These are phyloP conservation scores for Coniochaeta ligniaria DNA, from an alignment of 2,329 filamentous ascomycete genomes.

Conservation along the genomic window DNA sequence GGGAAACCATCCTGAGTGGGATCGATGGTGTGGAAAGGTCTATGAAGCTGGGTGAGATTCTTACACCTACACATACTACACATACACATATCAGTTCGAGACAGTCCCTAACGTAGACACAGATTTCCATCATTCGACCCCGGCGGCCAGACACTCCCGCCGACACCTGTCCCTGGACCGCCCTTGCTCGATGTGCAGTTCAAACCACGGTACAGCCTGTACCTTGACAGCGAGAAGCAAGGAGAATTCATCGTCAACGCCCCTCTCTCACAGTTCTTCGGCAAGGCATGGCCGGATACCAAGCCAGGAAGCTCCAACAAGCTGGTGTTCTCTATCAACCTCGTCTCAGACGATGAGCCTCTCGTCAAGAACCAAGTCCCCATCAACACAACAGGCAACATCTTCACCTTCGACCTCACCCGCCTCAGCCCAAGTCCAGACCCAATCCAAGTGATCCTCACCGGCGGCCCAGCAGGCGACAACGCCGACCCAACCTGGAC, in stretches of 20 bases:
- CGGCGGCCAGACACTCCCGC: constrained; percentile 32
- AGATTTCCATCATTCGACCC: constrained; percentile 34
- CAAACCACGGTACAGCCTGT: constrained; percentile 37
- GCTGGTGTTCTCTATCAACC: constrained; percentile 28
- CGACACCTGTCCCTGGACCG: constrained; percentile 18
- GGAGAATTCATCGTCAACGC: constrained; percentile 38
- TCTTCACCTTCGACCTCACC: constrained; percentile 29
- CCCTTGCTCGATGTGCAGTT: constrained; percentile 35
- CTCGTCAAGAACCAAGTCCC: constrained; percentile 19
- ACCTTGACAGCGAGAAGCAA: constrained; percentile 30
- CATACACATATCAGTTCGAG: too few relatives aligned
- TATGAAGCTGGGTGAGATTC: constrained; percentile 29
- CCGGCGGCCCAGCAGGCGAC: constrained; percentile 19
- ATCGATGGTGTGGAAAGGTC: constrained; percentile 39
- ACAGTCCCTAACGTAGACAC: not conserved
- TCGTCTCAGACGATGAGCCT: constrained; percentile 16
- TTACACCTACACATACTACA: too few relatives aligned
- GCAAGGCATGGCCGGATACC: constrained; percentile 25
- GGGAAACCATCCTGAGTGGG: constrained; percentile 33
- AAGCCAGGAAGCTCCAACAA: constrained; percentile 8
- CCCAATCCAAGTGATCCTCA: constrained; percentile 31
- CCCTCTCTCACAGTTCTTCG: constrained; percentile 31
- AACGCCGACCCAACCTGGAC: constrained; percentile 24
- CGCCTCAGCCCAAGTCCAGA: constrained; percentile 24
- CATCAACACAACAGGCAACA: constrained; percentile 24